phyloP scores from a whole-genome alignment of 192 early-diverging fungal species.

The Linnemannia hyalina region DNA sequence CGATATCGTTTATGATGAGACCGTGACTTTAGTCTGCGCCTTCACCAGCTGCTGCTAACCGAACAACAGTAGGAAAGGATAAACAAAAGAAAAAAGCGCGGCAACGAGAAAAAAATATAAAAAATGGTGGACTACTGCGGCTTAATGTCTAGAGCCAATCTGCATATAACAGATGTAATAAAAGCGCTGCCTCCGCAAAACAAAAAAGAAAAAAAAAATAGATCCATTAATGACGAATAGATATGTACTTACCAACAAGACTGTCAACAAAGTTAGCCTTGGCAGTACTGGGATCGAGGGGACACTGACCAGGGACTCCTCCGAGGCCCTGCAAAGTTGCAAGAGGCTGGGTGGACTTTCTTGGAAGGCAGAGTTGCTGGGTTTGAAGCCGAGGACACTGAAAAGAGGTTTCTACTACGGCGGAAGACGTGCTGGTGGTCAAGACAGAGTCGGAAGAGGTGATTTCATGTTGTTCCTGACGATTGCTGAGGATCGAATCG shows the following conservation, averaged over 20 bases:
- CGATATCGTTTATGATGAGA: neutral
- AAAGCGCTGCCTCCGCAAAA: neutral
- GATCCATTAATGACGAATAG: too few relatives aligned
- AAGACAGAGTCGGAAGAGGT: neutral
- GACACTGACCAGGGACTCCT: neutral
- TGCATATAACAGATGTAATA: neutral
- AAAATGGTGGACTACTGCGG: constrained; percentile 9
- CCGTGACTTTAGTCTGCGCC: neutral
- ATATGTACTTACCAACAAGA: constrained; percentile 50
- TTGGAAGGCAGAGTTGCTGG: constrained; percentile 39
- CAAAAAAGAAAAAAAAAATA: neutral
- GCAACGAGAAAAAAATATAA: constrained; percentile 17
- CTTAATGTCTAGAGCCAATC: neutral
- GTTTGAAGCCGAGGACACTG: constrained; percentile 37
- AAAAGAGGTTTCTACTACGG: neutral
- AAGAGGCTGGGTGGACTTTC: constrained; percentile 18
- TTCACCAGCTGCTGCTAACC: neutral
- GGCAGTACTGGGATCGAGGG: constrained; percentile 21
- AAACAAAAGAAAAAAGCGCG: constrained; percentile 30
- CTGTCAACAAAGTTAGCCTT: constrained; percentile 54
- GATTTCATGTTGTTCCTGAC: neutral
- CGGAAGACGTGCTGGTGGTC: neutral
- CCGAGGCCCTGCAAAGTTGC: constrained; percentile 12
- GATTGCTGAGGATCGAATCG: constrained; percentile 1
- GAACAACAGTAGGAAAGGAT: neutral